These are phyloP conservation scores for Suhomyces panamericanus DNA, from an alignment of 1,139 yeast species.

Conservation along the genomic window DNA sequence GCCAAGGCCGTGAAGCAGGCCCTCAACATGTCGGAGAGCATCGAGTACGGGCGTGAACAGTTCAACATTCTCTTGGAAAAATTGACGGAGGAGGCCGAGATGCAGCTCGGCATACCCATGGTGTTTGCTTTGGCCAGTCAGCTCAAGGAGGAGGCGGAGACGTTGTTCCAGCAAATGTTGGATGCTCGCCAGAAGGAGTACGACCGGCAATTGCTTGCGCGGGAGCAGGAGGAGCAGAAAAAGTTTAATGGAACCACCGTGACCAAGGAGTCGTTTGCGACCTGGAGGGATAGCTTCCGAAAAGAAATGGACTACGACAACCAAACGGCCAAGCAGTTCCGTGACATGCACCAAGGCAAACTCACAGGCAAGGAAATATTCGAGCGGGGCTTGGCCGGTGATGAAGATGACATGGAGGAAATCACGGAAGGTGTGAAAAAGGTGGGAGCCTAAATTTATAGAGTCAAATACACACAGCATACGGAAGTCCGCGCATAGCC, in stretches of 20 bases:
- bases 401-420: conserved; percentile 18
- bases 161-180: conserved; percentile 56
- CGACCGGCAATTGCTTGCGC: conserved; percentile 56
- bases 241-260: conserved; percentile 81
- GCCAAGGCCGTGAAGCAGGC: conserved; percentile 44
- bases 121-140: conserved; percentile 75
- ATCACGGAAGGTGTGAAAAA: conserved; percentile 22
- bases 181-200: conserved; percentile 55
- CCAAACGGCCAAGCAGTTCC: conserved; percentile 51
- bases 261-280: conserved; percentile 64
- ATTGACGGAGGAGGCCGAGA: conserved; percentile 63
- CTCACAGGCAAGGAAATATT: conserved; percentile 87
- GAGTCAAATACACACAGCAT: neutral
- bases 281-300: conserved; percentile 71
- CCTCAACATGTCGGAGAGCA: conserved; percentile 55
- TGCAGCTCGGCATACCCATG: conserved; percentile 84
- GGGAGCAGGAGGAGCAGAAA: conserved; percentile 68
- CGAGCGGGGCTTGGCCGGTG: conserved; percentile 77
- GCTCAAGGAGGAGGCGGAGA: conserved; percentile 79
- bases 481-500: conserved; percentile 2
- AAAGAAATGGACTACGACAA: conserved; percentile 55
- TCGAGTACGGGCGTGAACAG: conserved; percentile 52
- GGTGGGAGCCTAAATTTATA: conserved; percentile 11
- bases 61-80: conserved; percentile 38
- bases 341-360: conserved; percentile 67